phyloP scores from a whole-genome alignment of 805 yeast genomes.

The Kurtzmaniella fragi region DNA sequence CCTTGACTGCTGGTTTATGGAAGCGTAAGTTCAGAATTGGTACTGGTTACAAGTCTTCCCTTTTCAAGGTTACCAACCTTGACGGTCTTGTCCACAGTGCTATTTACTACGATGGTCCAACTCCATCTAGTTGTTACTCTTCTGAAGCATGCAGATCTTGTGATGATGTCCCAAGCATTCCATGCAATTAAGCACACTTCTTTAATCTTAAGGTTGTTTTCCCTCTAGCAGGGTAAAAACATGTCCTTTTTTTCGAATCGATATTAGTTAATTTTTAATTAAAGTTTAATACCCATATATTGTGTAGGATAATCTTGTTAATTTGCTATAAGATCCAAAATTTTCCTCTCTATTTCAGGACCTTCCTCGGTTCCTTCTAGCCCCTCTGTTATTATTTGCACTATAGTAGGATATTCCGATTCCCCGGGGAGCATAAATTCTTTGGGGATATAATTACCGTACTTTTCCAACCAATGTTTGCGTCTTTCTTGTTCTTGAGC shows the following conservation, averaged over 20 bases:
- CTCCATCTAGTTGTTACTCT: slow-evolving; percentile 4
- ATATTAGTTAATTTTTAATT: too few species aligned
- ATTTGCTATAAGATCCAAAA: slow-evolving; percentile 3
- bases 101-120: slow-evolving; percentile 8
- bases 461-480: slow-evolving; percentile 29
- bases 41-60: slow-evolving; percentile 13
- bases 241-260: too few species aligned
- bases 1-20: slow-evolving; percentile 3
- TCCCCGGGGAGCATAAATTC: slow-evolving; percentile 37
- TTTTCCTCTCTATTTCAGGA: slow-evolving; percentile 7
- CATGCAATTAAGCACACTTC: too few species aligned
- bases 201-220: too few species aligned
- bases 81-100: slow-evolving; percentile 6
- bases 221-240: too few species aligned
- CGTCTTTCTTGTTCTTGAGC: slow-evolving; percentile 30
- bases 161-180: background rate
- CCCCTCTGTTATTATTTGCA: slow-evolving; percentile 40
- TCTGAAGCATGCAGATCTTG: slow-evolving; percentile 5
- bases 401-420: slow-evolving; percentile 28
- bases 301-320: too few species aligned
- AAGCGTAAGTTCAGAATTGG: slow-evolving; percentile 14
- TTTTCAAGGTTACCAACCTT: background rate
- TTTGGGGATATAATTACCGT: slow-evolving; percentile 37
- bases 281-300: too few species aligned
- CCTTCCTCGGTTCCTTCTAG: slow-evolving; percentile 14